Evolutionary conservation across 2,329 filamentous ascomycete species (phyloP).

Genomic region (Sporothrix sp.): DNA sequence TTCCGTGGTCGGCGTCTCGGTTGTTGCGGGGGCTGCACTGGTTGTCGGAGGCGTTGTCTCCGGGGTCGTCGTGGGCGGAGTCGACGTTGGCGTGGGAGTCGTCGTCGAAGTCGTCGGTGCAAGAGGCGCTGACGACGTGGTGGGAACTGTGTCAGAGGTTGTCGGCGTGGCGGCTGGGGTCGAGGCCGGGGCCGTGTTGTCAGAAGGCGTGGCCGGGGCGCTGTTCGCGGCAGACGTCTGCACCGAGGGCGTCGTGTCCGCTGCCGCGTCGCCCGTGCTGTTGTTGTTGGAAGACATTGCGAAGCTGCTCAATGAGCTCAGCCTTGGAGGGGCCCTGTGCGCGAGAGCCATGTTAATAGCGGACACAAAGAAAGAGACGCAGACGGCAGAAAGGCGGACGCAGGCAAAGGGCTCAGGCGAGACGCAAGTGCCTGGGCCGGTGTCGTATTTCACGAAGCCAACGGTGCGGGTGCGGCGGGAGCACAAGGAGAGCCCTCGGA

Average conservation of each 20-base stretch:
- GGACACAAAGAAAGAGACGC: too few relatives aligned
- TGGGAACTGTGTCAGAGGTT: neutral
- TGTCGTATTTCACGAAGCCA: too few relatives aligned
- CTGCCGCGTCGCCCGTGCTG: constrained; percentile 18
- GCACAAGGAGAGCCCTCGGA: neutral
- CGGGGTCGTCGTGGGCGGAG: constrained; percentile 1
- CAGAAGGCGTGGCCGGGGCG: constrained; percentile 14
- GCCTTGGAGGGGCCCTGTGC: constrained; percentile 21
- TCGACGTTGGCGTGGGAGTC: constrained; percentile 14
- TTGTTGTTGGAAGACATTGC: constrained; percentile 25
- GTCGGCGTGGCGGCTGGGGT: constrained; percentile 14
- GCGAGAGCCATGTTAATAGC: constrained; percentile 24
- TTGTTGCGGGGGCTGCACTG: constrained; percentile 4
- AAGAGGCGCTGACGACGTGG: neutral
- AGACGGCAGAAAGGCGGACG: too few relatives aligned
- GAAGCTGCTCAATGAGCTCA: constrained; percentile 21
- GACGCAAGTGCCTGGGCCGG: too few relatives aligned
- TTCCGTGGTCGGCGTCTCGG: constrained; percentile 10
- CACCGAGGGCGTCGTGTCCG: constrained; percentile 5
- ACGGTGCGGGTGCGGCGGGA: too few relatives aligned
- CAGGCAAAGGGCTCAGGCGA: too few relatives aligned
- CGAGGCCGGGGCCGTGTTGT: too few relatives aligned
- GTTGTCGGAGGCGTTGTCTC: neutral
- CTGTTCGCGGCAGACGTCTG: constrained; percentile 12
- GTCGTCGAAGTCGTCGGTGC: constrained; percentile 4